phyloP scores from a whole-genome alignment of 352 stramenopile species.

The Blastocystis sp. region DNA sequence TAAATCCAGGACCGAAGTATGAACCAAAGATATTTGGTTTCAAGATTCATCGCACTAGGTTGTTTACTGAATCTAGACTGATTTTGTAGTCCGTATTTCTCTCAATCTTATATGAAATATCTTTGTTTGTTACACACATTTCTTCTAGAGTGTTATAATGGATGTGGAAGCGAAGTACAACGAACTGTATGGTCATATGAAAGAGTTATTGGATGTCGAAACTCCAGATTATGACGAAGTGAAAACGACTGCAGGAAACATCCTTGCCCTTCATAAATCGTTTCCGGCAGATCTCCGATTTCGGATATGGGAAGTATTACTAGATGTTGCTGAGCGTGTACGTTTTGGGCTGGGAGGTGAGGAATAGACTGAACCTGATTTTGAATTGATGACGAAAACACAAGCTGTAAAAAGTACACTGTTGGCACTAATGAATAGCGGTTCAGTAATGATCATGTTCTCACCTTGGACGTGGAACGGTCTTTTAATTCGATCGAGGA shows the following conservation, averaged over 20 bases:
- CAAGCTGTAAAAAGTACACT: neutral
- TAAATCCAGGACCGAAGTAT: neutral
- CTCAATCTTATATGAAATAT: neutral
- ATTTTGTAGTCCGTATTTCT: neutral
- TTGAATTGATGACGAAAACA: constrained; percentile 37
- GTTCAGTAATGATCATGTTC: constrained; percentile 54
- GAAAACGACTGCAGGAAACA: constrained; percentile 34
- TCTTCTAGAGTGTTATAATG: neutral
- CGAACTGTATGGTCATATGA: constrained; percentile 23
- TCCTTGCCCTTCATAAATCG: constrained; percentile 22
- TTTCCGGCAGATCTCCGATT: constrained; percentile 42
- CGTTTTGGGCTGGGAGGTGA: neutral
- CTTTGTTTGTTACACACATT: neutral
- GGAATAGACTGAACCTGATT: constrained; percentile 28
- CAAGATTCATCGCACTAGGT: neutral
- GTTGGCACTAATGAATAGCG: neutral
- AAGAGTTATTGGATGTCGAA: neutral
- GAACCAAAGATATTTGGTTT: neutral
- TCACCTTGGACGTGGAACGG: constrained; percentile 27
- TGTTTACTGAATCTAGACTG: neutral
- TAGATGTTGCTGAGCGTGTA: constrained; percentile 39
- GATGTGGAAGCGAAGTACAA: constrained; percentile 45
- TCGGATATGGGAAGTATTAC: constrained; percentile 39
- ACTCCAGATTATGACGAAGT: constrained; percentile 40
- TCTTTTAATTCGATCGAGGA: constrained; percentile 54